Conservation (phyloP, 2,329 filamentous ascomycete species). For the Pseudodiploospora longispora region DNA sequence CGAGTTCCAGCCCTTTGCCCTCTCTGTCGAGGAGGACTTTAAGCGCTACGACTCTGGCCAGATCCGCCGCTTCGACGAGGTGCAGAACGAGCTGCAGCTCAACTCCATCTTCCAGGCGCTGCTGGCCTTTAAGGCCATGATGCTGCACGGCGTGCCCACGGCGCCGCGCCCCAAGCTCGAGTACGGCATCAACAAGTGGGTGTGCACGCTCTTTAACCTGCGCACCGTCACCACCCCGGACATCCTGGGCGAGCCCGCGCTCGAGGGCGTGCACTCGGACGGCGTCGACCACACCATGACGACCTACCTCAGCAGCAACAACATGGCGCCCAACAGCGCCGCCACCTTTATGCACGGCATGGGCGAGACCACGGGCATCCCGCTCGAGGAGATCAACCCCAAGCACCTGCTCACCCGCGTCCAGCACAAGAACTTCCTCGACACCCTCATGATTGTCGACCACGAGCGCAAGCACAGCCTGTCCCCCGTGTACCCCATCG, state of each 20-base stretch:
- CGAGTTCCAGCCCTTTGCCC: conserved; percentile 20
- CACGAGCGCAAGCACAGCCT: conserved; percentile 21
- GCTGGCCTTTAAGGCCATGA: conserved; percentile 21
- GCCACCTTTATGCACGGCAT: conserved; percentile 22
- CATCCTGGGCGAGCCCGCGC: conserved; percentile 21
- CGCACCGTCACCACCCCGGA: conserved; percentile 20
- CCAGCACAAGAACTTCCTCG: conserved; percentile 18
- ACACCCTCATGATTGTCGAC: conserved; percentile 20
- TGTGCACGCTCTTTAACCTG: conserved; percentile 21
- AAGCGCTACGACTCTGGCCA: conserved; percentile 22
- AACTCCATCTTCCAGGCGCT: conserved; percentile 23
- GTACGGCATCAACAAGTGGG: conserved; percentile 18
- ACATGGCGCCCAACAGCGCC: conserved; percentile 20
- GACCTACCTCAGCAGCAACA: conserved; percentile 18
- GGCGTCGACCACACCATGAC: conserved; percentile 26
- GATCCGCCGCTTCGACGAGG: conserved; percentile 20
- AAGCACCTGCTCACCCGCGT: conserved; percentile 14
- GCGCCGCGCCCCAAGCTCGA: conserved; percentile 16
- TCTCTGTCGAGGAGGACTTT: conserved; percentile 21
- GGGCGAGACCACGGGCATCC: conserved; percentile 17
- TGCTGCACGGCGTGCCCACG: conserved; percentile 16
- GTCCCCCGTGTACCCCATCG: conserved; percentile 15
- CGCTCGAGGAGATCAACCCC: conserved; percentile 13
- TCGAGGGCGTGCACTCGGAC: conserved; percentile 25
- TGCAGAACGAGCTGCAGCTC: conserved; percentile 19